Conservation (phyloP, 768 basidiomycete species). For the Dentipellis fragilis region DNA sequence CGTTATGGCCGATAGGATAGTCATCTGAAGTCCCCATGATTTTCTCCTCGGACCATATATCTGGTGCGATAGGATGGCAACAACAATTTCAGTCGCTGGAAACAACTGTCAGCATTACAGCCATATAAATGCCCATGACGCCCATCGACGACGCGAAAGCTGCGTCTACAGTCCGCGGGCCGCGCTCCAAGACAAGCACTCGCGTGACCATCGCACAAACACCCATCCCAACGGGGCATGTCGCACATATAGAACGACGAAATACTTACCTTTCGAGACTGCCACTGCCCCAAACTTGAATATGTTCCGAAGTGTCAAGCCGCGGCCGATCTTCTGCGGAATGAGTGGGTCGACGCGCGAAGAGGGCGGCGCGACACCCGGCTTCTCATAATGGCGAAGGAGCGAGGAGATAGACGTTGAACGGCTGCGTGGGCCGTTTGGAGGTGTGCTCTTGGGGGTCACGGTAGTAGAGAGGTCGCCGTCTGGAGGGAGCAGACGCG, state of each 20-base stretch:
- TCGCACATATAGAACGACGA: neutral
- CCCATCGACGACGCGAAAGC: neutral
- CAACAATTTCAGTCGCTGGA: slow-evolving; percentile 36
- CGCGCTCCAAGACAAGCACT: neutral
- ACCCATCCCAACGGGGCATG: too few relatives aligned
- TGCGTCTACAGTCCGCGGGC: neutral
- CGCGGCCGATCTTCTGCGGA: slow-evolving; percentile 43
- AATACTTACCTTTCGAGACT: slow-evolving; percentile 12
- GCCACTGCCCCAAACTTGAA: slow-evolving; percentile 59
- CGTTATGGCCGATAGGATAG: slow-evolving; percentile 76
- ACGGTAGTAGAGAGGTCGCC: neutral
- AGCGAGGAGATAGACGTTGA: slow-evolving; percentile 8
- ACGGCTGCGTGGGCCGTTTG: neutral
- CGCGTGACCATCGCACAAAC: neutral
- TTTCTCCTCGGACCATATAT: slow-evolving; percentile 82
- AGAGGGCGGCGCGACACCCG: slow-evolving; percentile 64
- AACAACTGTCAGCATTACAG: neutral
- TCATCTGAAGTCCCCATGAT: slow-evolving; percentile 94
- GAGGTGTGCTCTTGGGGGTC: neutral
- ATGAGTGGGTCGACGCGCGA: slow-evolving; percentile 61
- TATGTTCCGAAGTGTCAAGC: slow-evolving; percentile 56
- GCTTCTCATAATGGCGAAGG: slow-evolving; percentile 43
- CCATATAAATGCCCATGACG: neutral
- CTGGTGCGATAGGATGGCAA: slow-evolving; percentile 68
- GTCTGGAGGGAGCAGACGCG: slow-evolving; percentile 8